Base-by-base conservation (phyloP, 768 basidiomycete genomes). In the Collybia sordida region DNA sequence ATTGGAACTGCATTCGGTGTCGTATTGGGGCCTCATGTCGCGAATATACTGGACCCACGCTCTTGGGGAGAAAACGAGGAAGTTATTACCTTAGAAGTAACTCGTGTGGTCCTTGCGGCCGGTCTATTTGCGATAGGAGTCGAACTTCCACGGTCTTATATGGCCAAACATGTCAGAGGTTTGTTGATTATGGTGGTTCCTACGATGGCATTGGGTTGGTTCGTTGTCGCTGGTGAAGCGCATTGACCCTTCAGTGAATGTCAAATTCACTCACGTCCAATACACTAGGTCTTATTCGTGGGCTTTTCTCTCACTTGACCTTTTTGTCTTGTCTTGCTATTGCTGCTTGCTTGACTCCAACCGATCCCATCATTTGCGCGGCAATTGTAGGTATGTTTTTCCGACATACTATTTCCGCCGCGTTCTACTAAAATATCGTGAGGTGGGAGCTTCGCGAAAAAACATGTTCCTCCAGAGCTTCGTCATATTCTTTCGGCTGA, bases 101-200 rank as follows among this genome's bases (percentile, higher is more conserved):
- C 45, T 17, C 55, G 57, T 5, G 52, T 62, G 17, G 89, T 97
- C 45, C 88, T 99, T 41, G 95, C 88, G 2, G 86, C 90, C 1
- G 92, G 93, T 24, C 81, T 98, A 1, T 99, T 99, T 60, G 91
- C 95, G 4, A 92, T 98, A 22, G 96, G 96, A 3, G 93, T 96
- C 21, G 95, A 99, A 64, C 74, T 98, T 34, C 95, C 96, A 0
- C 75, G 82, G 47, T 81, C 85, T 1, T 98, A 98, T 72, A 83
- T 98, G 77, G 74, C 75, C 21, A 77, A 85, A 22, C 93, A 96
- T 59, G 88, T 81, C 37, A 86, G 79, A 58, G 82, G 90, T 37
- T 68, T 91, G 0, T 52, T 83, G 2, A 63, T 80, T 36, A 81
- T 90, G 80, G 83, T 91, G 14, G 77, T 91, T 0, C 89, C 89